Base-by-base conservation (phyloP, 108 stramenopile species). In the Cylindrotheca fusiformis region DNA sequence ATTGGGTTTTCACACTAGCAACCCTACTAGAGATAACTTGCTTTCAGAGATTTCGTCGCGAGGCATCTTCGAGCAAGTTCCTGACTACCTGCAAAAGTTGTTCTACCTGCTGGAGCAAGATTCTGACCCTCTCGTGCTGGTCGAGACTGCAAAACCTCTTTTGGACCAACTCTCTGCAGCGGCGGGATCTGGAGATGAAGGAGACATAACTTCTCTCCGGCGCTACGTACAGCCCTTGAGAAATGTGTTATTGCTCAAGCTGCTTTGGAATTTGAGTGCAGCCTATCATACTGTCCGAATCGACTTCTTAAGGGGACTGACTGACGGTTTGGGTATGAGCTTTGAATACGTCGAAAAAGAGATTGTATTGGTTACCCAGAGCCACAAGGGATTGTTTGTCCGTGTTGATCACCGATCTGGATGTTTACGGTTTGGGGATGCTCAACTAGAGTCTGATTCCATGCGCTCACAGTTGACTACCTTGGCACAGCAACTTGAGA, bases 211-310 rank as follows among this genome's bases (percentile, higher is more conserved):
- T 25, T 73, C 86, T 25, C 51, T 89, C 52, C 82, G 75, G 10
- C 78, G 76, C 29, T 88, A 86, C 58, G 85, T 88, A 17, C 50
- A 74, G 58, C 94, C 94, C 0, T 49, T 95, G 14, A 78, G 65
- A 21, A 77, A 64, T 31, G 83, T 94, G 22, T 61, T 94, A 23
- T 68, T 96, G 32, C 76, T 91, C 52, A 94, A 95, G 67, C 69
- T 97, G 31, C 72, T 98, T 46, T 78, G 82, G 52, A 92, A 90
- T 75, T 74, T 98, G 32, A 83, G 83, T 20, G 55, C 76, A 22
- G 87, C 93, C 17, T 98, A 97, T 77, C 86, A 91, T 72, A 92
- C 92, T 31, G 88, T 98, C 36, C 78, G 77, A 36, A 85, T 98
- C 17, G 94, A 94, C 28, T 79, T 88, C 60, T 71, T 96, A 32